Percentiles rank a stretch among this genome's conserved stretches.
These are phyloP conservation scores for Isatis tinctoria DNA, from an alignment of 345 rosid species.

Conservation along the genomic window DNA sequence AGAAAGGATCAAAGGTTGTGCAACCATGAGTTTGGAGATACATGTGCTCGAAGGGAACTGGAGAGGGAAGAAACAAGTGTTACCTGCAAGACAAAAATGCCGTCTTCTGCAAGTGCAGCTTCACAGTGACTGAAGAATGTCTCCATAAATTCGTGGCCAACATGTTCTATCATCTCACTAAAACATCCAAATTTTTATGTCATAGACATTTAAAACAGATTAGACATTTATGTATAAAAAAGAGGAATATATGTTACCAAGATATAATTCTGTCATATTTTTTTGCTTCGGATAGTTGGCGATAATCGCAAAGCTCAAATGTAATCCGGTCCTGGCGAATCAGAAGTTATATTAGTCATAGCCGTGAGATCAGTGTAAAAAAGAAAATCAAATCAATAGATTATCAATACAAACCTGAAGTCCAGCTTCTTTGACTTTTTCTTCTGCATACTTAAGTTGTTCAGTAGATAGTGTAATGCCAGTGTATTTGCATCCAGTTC, in stretches of 20 bases:
- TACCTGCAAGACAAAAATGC: constrained; percentile 72
- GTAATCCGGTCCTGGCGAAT: constrained; percentile 47
- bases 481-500: constrained; percentile 79
- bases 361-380: not conserved
- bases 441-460: constrained; percentile 64
- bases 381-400: not conserved
- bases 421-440: constrained; percentile 72
- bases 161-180: constrained; percentile 91
- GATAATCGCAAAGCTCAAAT: constrained; percentile 68
- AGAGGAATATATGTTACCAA: constrained; percentile 39
- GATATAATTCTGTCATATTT: constrained; percentile 50
- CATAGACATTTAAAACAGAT: not conserved
- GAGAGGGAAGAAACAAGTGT: not conserved
- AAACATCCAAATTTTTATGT: not conserved
- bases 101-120: constrained; percentile 62
- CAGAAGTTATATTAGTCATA: not conserved
- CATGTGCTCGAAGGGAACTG: not conserved
- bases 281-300: constrained; percentile 26
- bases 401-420: constrained; percentile 48
- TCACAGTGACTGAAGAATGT: constrained; percentile 64
- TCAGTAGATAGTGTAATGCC: constrained; percentile 75
- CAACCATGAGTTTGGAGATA: not conserved
- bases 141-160: constrained; percentile 84
- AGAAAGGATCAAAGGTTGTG: not conserved
- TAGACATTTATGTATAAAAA: not conserved